Evolutionary conservation across 1,139 yeast genomes (phyloP).

Genomic region (Candida mesenterica): DNA sequence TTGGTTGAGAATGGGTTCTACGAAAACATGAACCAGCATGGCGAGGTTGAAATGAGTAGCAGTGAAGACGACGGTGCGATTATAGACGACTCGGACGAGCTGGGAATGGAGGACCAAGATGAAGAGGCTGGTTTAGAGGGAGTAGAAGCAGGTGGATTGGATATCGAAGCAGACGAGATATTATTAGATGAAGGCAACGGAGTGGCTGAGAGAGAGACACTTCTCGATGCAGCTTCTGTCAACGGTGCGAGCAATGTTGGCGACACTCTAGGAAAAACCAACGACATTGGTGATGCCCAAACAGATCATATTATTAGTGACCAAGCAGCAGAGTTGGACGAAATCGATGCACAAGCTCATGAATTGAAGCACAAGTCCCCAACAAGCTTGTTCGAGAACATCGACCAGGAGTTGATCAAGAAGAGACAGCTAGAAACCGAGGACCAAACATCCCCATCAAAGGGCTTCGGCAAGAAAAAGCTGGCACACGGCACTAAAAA

Average conservation of each 20-base stretch:
- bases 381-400: slow-evolving; percentile 13
- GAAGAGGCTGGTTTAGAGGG: not conserved
- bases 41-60: slow-evolving; percentile 4
- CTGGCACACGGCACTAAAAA: slow-evolving; percentile 1
- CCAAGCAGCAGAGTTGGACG: not conserved
- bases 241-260: not conserved
- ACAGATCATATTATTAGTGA: no score
- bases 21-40: slow-evolving; percentile 12
- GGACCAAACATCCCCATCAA: slow-evolving; percentile 7
- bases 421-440: slow-evolving; percentile 22
- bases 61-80: slow-evolving; percentile 5
- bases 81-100: slow-evolving; percentile 10
- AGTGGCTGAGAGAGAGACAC: no score
- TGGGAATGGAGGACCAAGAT: slow-evolving; percentile 1
- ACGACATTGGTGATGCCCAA: no score
- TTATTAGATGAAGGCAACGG: no score
- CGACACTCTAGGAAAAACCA: no score
- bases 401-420: slow-evolving; percentile 13
- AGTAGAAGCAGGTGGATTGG: not conserved
- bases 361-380: no score
- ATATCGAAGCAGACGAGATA: not conserved
- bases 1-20: slow-evolving; percentile 27
- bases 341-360: no score
- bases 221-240: no score
- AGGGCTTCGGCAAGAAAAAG: slow-evolving; percentile 1